Conservation (phyloP, 2,329 filamentous ascomycete genomes). For the Thelonectria rubi region DNA sequence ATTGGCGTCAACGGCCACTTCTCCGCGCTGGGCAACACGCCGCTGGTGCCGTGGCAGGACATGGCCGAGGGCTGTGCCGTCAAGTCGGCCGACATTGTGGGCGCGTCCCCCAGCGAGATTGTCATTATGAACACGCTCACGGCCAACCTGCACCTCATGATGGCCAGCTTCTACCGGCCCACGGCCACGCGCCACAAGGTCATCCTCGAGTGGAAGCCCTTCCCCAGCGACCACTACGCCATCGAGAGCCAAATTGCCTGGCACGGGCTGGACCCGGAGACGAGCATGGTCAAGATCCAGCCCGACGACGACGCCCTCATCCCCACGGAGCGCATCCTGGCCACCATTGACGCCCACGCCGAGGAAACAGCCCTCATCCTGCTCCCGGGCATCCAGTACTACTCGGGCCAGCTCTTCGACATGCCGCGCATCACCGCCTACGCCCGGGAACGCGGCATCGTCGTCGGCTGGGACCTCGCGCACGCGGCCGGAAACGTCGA, state of each 20-base stretch:
- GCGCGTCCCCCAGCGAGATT: conserved; percentile 76
- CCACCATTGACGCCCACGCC: conserved; percentile 78
- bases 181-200: conserved; percentile 75
- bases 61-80: conserved; percentile 78
- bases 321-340: conserved; percentile 75
- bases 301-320: conserved; percentile 70
- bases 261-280: conserved; percentile 72
- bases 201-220: conserved; percentile 88
- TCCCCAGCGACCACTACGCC: conserved; percentile 88
- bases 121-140: conserved; percentile 91
- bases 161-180: conserved; percentile 86
- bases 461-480: conserved; percentile 88
- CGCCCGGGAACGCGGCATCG: conserved; percentile 75
- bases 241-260: conserved; percentile 81
- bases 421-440: conserved; percentile 81
- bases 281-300: conserved; percentile 78
- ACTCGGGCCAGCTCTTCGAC: conserved; percentile 89
- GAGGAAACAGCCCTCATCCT: conserved; percentile 78
- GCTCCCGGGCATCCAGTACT: conserved; percentile 90
- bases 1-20: conserved; percentile 90
- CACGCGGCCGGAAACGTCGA: conserved; percentile 88
- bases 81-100: conserved; percentile 77
- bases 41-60: conserved; percentile 77
- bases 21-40: conserved; percentile 70
- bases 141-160: conserved; percentile 80